Percentiles rank a stretch among this genome's conserved stretches.
These are phyloP conservation scores for Fusarium heterosporum DNA, from an alignment of 2,329 filamentous ascomycete species.

Conservation along the genomic window DNA sequence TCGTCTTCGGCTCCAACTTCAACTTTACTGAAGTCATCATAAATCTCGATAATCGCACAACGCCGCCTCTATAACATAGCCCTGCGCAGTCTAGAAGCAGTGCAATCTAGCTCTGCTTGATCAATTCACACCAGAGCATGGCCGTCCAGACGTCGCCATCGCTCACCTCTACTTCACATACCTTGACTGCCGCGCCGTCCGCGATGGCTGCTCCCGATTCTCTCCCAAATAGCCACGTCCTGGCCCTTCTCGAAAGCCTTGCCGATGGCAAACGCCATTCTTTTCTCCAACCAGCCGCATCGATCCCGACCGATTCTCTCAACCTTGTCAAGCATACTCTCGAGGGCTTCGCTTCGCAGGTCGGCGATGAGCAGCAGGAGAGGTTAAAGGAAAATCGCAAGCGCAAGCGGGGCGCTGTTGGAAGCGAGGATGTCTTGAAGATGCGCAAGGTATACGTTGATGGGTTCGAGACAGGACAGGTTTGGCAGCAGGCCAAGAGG, in stretches of 20 bases:
- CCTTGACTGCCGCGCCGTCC: constrained; percentile 65
- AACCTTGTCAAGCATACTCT: constrained; percentile 83
- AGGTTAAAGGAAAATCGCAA: constrained; percentile 79
- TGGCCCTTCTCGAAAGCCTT: constrained; percentile 68
- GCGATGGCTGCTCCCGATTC: constrained; percentile 56
- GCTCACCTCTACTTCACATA: constrained; percentile 73
- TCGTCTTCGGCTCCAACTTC: constrained; percentile 37
- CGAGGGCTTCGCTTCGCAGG: constrained; percentile 79
- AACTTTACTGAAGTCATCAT: constrained; percentile 21
- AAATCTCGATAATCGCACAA: constrained; percentile 11
- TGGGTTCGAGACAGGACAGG: constrained; percentile 87
- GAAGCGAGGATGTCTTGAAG: constrained; percentile 70
- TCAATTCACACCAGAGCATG: constrained; percentile 47
- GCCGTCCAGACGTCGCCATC: constrained; percentile 65
- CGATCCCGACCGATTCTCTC: constrained; percentile 76
- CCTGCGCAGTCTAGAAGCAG: constrained; percentile 13
- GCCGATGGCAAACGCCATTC: constrained; percentile 71
- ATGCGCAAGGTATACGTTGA: constrained; percentile 86
- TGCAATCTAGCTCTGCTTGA: constrained; percentile 31
- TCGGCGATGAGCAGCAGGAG: constrained; percentile 78
- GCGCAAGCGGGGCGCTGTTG: constrained; percentile 73
- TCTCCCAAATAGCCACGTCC: constrained; percentile 52
- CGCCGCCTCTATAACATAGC: not conserved
- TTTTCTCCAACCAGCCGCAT: constrained; percentile 79
- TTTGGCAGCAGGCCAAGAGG: constrained; percentile 92